Evolutionary conservation across 306 rosid genomes (phyloP), one percentile per base, ranked within the genome.

Genomic region (barrel medic (Medicago truncatula)): DNA sequence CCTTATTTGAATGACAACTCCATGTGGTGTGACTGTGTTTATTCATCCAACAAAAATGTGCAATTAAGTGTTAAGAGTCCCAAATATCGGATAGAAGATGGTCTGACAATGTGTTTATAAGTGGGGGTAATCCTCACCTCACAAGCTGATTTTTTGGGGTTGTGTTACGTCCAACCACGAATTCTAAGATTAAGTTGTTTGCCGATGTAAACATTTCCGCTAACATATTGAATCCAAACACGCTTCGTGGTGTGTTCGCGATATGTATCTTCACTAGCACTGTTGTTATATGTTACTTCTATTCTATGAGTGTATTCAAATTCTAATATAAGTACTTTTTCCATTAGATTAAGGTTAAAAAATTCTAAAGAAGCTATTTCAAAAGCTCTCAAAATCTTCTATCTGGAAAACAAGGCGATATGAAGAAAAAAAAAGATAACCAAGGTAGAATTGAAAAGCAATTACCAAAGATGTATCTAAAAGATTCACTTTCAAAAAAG

Each of bases 11-110:
- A 92, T 88, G 75, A 92, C 85, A 50, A 14, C 82, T 34, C 96
- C 92, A 75, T 92, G 94, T 46, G 91, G 94, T 16, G 86, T 81
- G 80, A 90, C 91, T 67, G 56, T 90, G 92, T 71, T 82, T 74
- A 86, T 92, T 92, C 85, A 90, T 10, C 97, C 92, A 90, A 85
- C 87, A 81, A 80, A 91, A 88, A 71, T 85, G 81, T 67, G 80
- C 77, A 43, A 90, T 80, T 73, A 88, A 72, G 81, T 79, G 80
- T 61, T 87, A 78, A 41, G 76, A 67, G 83, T 88, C 96, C n/a
- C n/a, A n/a, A n/a, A n/a, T n/a, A n/a, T n/a, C n/a, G n/a, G n/a
- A n/a, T n/a, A n/a, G n/a, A n/a, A n/a, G n/a, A n/a, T n/a, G n/a
- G n/a, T n/a, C n/a, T n/a, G n/a, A n/a, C n/a, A n/a, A n/a, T n/a